Evolutionary conservation across 768 basidiomycete genomes (phyloP), one percentile per base, ranked within the genome.

Genomic region (Lactifluus piperatus): DNA sequence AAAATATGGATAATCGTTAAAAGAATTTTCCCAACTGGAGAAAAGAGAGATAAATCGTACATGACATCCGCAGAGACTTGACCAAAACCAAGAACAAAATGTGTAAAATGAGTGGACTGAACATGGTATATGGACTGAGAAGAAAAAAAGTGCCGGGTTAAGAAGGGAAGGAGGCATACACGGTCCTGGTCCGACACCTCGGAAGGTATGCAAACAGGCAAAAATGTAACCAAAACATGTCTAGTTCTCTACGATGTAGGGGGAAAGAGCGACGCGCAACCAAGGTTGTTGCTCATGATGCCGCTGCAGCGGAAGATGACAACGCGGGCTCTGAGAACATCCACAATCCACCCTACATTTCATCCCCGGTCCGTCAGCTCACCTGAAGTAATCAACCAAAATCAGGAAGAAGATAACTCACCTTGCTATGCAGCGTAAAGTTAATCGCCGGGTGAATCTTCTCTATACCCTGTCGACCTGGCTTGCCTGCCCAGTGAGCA

Each of bases 401-500:
- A 22, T n/a, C 16, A 3, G 27, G 24, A 54, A 32, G 5, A 45
- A 57, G 14, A 10, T 2, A n/a, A 6, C 61, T 36, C 39, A 60
- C 62, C 62, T 62, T 62, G 36, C 62, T 62, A 45, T 62, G 62
- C 20, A 62, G 1, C 14, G 62, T 62, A 54, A 62, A 60, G 49
- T 62, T 62, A 44, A 62, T 62, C 32, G 63, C 56, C 27, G 63
- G 63, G 8, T 37, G 60, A 5, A 64, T 62, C 60, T 62, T 57
- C 49, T 64, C 63, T 16, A 62, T n/a, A n/a, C 56, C 56, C 44
- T 66, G 67, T 11, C 63, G 55, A 14, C 65, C 63, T 13, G 54
- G 51, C 53, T 50, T 41, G 5, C 55, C 55, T 29, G 48, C 52
- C 57, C 64, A 58, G 8, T 65, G 58, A n/a, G 64, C 63, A 9